Evolutionary conservation across 768 basidiomycete genomes (phyloP).

Genomic region (Hericium coralloides): DNA sequence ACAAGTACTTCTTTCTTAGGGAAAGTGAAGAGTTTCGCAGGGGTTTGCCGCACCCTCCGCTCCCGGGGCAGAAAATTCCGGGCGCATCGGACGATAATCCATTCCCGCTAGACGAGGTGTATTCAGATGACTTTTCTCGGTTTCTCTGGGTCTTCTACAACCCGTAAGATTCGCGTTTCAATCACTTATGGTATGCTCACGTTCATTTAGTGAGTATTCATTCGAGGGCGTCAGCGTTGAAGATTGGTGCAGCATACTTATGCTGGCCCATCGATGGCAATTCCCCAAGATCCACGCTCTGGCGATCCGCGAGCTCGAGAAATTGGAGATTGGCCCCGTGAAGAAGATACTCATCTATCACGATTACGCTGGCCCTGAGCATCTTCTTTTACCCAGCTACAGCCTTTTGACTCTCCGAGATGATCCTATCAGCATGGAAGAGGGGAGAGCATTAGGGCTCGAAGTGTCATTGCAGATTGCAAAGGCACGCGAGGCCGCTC

Average conservation of each 20-base stretch:
- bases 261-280: conserved; percentile 44
- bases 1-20: conserved; percentile 54
- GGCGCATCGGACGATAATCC: conserved; percentile 21
- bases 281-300: conserved; percentile 43
- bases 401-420: conserved; percentile 27
- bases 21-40: conserved; percentile 33
- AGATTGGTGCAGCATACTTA: conserved; percentile 49
- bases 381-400: conserved; percentile 29
- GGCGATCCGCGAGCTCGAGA: conserved; percentile 45
- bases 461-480: conserved; percentile 29
- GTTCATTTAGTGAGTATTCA: conserved; percentile 40
- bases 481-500: conserved; percentile 26
- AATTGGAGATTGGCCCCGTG: conserved; percentile 35
- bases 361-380: conserved; percentile 23
- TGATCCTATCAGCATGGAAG: conserved; percentile 27
- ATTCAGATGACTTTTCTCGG: conserved; percentile 40
- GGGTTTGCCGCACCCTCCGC: conserved; percentile 16
- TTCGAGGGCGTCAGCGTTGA: conserved; percentile 39
- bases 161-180: conserved; percentile 30
- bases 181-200: background rate
- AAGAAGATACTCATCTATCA: conserved; percentile 36
- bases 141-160: conserved; percentile 61
- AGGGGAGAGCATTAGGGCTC: conserved; percentile 34
- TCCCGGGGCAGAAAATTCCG: conserved; percentile 13
- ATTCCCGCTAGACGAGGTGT: conserved; percentile 31